Percentiles rank a stretch among this genome's conserved stretches.
phyloP scores from a whole-genome alignment of 148 eudicot genomes.

The Bassia scoparia region DNA sequence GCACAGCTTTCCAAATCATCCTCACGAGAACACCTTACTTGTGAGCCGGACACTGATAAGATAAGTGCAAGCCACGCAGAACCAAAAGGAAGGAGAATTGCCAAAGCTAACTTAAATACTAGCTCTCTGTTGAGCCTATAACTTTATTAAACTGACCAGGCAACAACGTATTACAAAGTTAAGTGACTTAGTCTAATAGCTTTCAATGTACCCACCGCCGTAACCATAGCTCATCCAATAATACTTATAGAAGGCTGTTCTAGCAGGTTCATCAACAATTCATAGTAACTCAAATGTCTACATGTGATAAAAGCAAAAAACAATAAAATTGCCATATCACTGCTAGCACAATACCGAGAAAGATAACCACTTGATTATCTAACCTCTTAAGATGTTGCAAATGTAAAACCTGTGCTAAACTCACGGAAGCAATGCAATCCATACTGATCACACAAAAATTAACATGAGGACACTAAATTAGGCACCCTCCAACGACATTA shows the following conservation, averaged over 20 bases:
- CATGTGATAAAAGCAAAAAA: neutral
- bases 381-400: neutral
- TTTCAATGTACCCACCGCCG: neutral
- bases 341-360: neutral
- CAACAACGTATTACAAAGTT: neutral
- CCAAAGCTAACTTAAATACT: neutral
- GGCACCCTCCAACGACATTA: neutral
- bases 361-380: no score
- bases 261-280: neutral
- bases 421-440: neutral
- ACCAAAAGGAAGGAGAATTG: neutral
- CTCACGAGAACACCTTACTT: constrained; percentile 78
- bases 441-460: neutral
- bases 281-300: neutral
- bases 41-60: constrained; percentile 12
- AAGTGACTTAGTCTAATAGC: neutral
- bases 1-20: constrained; percentile 94
- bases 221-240: neutral
- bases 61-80: neutral
- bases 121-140: neutral
- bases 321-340: no score
- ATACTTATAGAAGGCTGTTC: neutral
- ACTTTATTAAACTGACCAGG: neutral
- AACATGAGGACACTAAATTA: neutral
- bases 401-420: neutral